A percentile compares a stretch with the other conserved stretches of the same genome.
phyloP scores from a whole-genome alignment of 345 rosid genomes.

The Rhodamnia rubescens region DNA sequence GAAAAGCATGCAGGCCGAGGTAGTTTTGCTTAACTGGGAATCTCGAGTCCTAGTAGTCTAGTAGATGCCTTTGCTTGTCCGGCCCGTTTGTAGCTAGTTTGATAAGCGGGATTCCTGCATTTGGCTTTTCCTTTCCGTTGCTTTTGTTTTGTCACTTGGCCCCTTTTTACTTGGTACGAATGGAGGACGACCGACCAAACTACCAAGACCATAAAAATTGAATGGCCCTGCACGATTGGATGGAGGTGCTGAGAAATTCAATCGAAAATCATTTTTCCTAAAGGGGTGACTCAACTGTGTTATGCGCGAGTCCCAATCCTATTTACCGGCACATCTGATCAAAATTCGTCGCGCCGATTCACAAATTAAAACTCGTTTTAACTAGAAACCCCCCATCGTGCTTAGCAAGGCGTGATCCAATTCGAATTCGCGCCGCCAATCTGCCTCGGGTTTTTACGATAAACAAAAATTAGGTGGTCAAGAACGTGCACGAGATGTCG shows the following conservation, averaged over 20 bases:
- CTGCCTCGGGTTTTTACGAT: background rate
- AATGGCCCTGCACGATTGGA: too few species aligned
- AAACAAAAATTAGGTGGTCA: background rate
- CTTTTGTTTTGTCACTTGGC: background rate
- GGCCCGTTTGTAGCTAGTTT: background rate
- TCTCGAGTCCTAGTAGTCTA: background rate
- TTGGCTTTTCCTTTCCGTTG: background rate
- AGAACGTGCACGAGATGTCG: background rate
- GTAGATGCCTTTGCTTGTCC: background rate
- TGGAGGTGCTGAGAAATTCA: too few species aligned
- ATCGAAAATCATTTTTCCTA: too few species aligned
- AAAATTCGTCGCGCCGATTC: background rate
- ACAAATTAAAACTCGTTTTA: background rate
- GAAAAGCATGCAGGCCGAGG: background rate
- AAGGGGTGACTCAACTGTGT: too few species aligned
- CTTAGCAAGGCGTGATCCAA: background rate
- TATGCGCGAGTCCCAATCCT: too few species aligned
- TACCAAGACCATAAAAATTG: too few species aligned
- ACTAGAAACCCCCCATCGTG: too few species aligned
- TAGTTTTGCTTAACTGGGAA: background rate
- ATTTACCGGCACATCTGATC: background rate
- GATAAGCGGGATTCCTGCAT: background rate
- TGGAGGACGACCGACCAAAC: background rate
- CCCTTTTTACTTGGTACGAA: background rate
- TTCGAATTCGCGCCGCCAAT: background rate